These are phyloP conservation scores for Tylopilus sp. DNA, from an alignment of 1,284 basidiomycete species.

Conservation along the genomic window DNA sequence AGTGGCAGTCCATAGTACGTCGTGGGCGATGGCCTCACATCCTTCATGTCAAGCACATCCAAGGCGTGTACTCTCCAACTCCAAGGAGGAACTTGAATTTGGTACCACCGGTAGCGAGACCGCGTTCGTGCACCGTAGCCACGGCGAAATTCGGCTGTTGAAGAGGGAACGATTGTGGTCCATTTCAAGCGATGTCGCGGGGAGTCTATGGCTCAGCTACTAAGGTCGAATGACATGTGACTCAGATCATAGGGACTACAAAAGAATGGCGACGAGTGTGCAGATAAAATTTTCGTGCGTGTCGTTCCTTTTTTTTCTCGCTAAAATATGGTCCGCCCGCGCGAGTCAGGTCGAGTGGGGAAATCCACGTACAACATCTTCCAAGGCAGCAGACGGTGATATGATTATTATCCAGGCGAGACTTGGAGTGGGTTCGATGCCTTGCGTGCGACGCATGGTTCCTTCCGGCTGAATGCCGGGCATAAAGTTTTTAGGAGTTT, in stretches of 20 bases:
- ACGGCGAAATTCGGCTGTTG: not conserved
- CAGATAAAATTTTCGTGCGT: not conserved
- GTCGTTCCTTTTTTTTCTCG: not conserved
- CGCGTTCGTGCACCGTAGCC: not conserved
- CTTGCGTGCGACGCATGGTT: constrained; percentile 12
- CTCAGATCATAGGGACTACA: no score
- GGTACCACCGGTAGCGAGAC: not conserved
- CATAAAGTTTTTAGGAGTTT: not conserved
- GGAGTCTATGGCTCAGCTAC: no score
- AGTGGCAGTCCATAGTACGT: not conserved
- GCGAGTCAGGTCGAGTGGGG: not conserved
- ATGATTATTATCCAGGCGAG: constrained; percentile 1
- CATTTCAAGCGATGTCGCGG: no score
- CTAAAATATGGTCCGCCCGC: not conserved
- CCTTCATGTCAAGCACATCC: not conserved
- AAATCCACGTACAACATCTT: not conserved
- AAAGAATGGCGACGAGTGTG: no score
- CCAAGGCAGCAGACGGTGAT: not conserved
- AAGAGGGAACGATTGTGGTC: not conserved
- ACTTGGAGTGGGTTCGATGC: constrained; percentile 14
- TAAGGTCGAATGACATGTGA: no score
- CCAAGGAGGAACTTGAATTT: not conserved
- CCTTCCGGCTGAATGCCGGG: constrained; percentile 3
- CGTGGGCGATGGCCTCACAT: not conserved
- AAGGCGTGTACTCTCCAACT: not conserved